Evolutionary conservation across 768 basidiomycete genomes (phyloP).

Genomic region (Russula sp.): DNA sequence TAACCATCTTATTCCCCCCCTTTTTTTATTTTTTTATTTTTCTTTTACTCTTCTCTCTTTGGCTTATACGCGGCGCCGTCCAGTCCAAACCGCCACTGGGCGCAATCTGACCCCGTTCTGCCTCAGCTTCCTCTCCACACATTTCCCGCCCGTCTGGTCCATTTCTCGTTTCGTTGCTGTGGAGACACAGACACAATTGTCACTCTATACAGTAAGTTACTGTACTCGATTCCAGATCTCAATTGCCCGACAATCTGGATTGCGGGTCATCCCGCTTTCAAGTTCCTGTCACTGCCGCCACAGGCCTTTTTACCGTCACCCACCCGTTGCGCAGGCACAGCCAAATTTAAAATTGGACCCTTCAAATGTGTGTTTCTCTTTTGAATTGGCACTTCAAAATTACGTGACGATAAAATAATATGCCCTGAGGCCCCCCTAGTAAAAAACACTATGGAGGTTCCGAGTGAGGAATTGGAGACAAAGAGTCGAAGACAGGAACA

Average conservation of each 20-base stretch:
- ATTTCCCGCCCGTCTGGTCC: constrained; percentile 8
- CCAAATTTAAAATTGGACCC: background rate
- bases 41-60: background rate
- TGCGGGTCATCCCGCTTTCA: constrained; percentile 9
- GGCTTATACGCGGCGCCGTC: constrained; percentile 12
- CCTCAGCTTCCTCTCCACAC: constrained; percentile 1
- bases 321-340: background rate
- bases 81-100: background rate
- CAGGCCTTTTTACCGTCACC: background rate
- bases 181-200: constrained; percentile 24
- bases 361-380: background rate
- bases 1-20: no score
- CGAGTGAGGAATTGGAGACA: background rate
- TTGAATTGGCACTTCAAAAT: background rate
- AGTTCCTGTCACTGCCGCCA: constrained; percentile 15
- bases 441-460: background rate
- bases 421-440: no score
- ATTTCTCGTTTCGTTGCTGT: constrained; percentile 22
- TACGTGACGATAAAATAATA: background rate
- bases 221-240: background rate
- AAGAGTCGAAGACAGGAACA: background rate
- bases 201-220: no score
- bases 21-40: background rate
- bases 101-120: background rate
- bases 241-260: constrained; percentile 20